These are phyloP conservation scores for Nemania serpens DNA, from an alignment of 2,329 filamentous ascomycete genomes.

Conservation along the genomic window DNA sequence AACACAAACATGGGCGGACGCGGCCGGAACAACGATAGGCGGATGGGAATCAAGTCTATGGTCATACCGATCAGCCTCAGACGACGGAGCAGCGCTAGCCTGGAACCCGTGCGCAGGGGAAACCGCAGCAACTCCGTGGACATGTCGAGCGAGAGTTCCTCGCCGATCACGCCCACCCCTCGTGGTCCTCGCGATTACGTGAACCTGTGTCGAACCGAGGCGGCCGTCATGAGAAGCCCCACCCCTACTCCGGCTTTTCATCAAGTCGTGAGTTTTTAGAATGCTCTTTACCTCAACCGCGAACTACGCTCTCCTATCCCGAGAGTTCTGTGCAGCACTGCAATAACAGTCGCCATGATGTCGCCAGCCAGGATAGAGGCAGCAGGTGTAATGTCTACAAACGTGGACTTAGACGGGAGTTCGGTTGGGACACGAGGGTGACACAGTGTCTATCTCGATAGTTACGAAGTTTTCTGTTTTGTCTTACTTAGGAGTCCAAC, in stretches of 20 bases:
- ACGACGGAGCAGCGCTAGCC: constrained; percentile 11
- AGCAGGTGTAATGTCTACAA: not conserved
- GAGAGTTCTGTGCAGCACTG: not conserved
- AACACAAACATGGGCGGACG: not conserved
- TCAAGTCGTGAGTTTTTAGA: constrained; percentile 26
- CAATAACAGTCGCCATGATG: not conserved
- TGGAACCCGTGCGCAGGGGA: not conserved
- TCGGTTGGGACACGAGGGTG: not conserved
- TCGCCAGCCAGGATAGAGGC: not conserved
- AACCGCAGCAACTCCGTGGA: not conserved
- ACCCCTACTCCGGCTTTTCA: constrained; percentile 31
- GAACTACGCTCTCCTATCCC: not conserved
- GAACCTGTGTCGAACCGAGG: constrained; percentile 18
- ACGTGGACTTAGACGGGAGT: not conserved
- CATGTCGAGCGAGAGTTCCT: not conserved
- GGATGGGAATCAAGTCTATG: constrained; percentile 22
- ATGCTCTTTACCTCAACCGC: not conserved
- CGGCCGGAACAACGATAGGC: constrained; percentile 7
- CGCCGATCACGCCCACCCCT: not conserved
- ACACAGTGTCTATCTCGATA: not conserved
- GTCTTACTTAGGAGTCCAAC: constrained; percentile 6
- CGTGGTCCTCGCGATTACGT: constrained; percentile 1
- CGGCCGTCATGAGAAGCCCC: constrained; percentile 21
- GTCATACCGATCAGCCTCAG: constrained; percentile 24
- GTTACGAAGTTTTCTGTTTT: not conserved